Evolutionary conservation across 2,329 filamentous ascomycete species (phyloP).

Genomic region (Tolypocladium cylindrosporum): DNA sequence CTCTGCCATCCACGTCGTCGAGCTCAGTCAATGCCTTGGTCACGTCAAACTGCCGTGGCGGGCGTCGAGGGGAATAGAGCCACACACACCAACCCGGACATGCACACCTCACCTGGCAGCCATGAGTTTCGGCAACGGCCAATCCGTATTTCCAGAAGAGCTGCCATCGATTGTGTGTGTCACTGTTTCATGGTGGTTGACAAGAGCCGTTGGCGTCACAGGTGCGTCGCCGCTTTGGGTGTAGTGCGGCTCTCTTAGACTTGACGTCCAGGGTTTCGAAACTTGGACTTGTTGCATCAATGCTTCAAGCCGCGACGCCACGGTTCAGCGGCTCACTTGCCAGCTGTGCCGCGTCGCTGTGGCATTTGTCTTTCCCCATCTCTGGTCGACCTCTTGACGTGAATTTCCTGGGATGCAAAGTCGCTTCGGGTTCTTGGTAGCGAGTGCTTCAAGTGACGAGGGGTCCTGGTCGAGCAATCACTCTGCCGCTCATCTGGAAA

Average conservation of each 20-base stretch:
- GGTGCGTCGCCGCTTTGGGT: neutral
- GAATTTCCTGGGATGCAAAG: neutral
- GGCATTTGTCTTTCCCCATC: neutral
- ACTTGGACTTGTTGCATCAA: constrained; percentile 34
- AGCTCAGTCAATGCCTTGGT: neutral
- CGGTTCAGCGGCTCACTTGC: constrained; percentile 1
- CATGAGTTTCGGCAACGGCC: neutral
- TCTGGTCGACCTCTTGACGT: neutral
- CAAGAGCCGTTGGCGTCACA: neutral
- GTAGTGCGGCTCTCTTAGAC: constrained; percentile 3
- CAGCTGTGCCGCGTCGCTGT: neutral
- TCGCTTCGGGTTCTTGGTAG: neutral
- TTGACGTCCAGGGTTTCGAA: constrained; percentile 24
- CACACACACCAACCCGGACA: neutral
- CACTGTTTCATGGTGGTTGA: neutral
- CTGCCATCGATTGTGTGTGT: neutral
- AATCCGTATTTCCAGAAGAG: neutral
- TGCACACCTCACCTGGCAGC: neutral
- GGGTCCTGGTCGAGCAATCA: neutral
- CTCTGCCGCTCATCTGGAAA: neutral
- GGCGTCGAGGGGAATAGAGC: neutral
- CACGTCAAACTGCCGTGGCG: neutral
- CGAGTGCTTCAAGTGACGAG: neutral
- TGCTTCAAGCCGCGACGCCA: constrained; percentile 29
- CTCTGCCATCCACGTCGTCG: neutral